Evolutionary conservation across 2,329 filamentous ascomycete species (phyloP).

Genomic region (Shiraia bambusicola): DNA sequence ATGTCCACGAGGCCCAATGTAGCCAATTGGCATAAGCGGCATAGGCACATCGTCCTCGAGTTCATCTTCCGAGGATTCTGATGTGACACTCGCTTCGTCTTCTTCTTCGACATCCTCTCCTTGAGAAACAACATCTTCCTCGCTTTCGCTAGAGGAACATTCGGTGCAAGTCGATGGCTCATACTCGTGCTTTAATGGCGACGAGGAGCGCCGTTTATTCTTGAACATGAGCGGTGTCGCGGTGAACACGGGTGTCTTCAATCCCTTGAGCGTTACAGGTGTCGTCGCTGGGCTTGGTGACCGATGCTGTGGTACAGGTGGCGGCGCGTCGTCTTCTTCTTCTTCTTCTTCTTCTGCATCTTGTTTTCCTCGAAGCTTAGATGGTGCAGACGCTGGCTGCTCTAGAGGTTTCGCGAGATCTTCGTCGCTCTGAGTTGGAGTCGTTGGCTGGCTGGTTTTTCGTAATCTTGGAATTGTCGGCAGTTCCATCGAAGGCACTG

Average conservation of each 20-base stretch:
- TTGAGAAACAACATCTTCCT: constrained; percentile 50
- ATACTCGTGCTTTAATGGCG: constrained; percentile 95
- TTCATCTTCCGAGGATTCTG: constrained; percentile 59
- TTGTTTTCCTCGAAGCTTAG: constrained; percentile 31
- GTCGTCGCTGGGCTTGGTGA: constrained; percentile 55
- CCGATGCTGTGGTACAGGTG: constrained; percentile 54
- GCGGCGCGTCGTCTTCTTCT: constrained; percentile 30
- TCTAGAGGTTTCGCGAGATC: constrained; percentile 16
- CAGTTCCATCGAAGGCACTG: constrained; percentile 50
- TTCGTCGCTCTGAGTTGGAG: constrained; percentile 25
- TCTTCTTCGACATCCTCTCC: constrained; percentile 53
- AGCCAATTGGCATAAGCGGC: constrained; percentile 39
- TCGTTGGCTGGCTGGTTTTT: constrained; percentile 45
- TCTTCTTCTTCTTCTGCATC: constrained; percentile 13
- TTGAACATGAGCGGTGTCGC: constrained; percentile 49
- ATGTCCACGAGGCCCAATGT: constrained; percentile 21
- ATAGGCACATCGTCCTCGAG: constrained; percentile 51
- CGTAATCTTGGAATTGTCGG: constrained; percentile 50
- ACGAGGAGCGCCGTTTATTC: constrained; percentile 74
- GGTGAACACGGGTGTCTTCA: constrained; percentile 51
- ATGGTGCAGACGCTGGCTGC: constrained; percentile 29
- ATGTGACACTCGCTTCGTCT: constrained; percentile 50
- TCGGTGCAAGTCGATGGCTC: constrained; percentile 76
- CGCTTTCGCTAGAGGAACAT: constrained; percentile 58
- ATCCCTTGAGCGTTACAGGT: constrained; percentile 48